Base-by-base conservation (phyloP, 148 eudicot genomes). In the Rhododendron simsii region DNA sequence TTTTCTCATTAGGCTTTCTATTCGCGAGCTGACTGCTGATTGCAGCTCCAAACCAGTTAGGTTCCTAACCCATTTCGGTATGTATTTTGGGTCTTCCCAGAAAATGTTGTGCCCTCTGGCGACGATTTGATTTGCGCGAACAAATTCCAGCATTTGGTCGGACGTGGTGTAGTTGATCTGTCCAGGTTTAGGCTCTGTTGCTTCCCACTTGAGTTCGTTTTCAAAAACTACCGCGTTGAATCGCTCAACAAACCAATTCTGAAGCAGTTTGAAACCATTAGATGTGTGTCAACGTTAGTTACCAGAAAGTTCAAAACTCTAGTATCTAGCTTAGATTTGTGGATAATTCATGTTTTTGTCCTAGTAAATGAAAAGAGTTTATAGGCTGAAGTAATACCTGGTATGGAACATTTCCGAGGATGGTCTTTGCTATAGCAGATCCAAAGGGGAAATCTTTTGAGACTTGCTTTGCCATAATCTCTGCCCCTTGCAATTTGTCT, bases 151-250 rank as follows among this genome's bases (percentile, higher is more conserved):
- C 98, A 97, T 93, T 39, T 89, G 89, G 28, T 94, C 98, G 3
- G 99, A 88, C 47, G 89, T 13, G 4, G 93, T 93, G 92, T 97
- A 97, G 92, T 95, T 93, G 26, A 86, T 57, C 53, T 90, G 88
- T 33, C 96, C 95, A 48, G 39, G 93, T 81, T 90, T 84, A 2
- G 91, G 89, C 85, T 97, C 99, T 51, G 99, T 97, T 13, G 92
- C 91, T 41, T 93, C 89, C 99, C 99, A 97, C 80, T 97, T 97
- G 26, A 97, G 95, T 83, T 97, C 99, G 67, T 97, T 94, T 87
- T 95, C 98, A 77, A 95, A 95, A 5, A 95, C 98, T 26, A 98
- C 98, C 69, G 98, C 92, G 28, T 95, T 95, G 90, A 97, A 97
- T 83, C 98, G 86, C 90, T 93, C 92, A 33, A 87, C 57, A 73